A percentile compares a stretch with the other conserved stretches of the same genome.
Conservation (phyloP, 2,329 filamentous ascomycete species). For the Cercospora sp. region DNA sequence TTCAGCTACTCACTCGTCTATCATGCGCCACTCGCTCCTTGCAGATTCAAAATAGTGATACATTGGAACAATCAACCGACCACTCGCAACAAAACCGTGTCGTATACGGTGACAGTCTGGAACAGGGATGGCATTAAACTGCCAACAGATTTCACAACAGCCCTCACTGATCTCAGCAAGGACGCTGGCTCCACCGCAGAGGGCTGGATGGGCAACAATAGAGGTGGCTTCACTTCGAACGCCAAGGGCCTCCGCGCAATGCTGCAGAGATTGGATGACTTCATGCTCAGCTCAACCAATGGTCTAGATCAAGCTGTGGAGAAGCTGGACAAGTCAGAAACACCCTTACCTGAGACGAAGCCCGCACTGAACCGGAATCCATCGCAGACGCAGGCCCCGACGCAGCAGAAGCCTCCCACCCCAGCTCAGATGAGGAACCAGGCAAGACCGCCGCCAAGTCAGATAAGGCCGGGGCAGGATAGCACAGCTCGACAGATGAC, state of each 20-base stretch:
- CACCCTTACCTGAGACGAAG: conserved; percentile 1
- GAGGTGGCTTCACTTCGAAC: conserved; percentile 11
- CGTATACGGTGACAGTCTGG: conserved; percentile 1
- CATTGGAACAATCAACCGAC: conserved; percentile 20
- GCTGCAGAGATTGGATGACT: conserved; percentile 41
- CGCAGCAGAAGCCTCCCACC: conserved; percentile 14
- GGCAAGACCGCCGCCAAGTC: not conserved
- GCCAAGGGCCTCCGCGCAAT: conserved; percentile 27
- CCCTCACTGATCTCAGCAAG: conserved; percentile 13
- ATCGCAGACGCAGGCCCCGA: not conserved
- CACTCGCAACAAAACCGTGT: conserved; percentile 32
- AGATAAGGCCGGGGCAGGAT: not conserved
- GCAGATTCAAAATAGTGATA: conserved; percentile 37
- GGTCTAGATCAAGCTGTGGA: not conserved
- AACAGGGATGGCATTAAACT: not conserved
- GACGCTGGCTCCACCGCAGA: not conserved
- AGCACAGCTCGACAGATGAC: conserved; percentile 7
- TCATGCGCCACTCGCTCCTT: conserved; percentile 39
- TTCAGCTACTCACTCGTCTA: conserved; percentile 45
- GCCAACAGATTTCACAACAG: not conserved
- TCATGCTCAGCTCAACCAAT: conserved; percentile 37
- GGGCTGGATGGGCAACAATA: conserved; percentile 11
- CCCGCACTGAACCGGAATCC: conserved; percentile 3
- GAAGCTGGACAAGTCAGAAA: conserved; percentile 16
- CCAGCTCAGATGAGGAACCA: conserved; percentile 8